Evolutionary conservation across 306 rosid species (phyloP).

Genomic region (Cicer cuneatum): DNA sequence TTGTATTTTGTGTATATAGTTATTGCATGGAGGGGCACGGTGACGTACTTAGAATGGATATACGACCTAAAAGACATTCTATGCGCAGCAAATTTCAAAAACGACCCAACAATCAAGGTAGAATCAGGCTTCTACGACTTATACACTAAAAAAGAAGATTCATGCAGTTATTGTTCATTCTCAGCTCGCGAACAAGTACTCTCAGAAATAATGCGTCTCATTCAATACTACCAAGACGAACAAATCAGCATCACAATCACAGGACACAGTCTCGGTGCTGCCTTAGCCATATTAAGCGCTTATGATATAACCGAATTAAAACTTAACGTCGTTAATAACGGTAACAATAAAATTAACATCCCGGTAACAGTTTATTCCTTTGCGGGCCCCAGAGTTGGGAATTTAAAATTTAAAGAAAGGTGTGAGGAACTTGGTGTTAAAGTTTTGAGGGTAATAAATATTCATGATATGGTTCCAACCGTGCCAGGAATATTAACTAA

Average conservation of each 20-base stretch:
- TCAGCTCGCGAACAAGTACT: constrained; percentile 75
- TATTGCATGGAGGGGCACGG: constrained; percentile 75
- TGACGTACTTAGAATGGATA: constrained; percentile 76
- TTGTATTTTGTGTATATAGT: background rate
- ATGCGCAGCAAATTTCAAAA: constrained; percentile 39
- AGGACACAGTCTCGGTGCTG: constrained; percentile 76
- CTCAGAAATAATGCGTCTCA: constrained; percentile 58
- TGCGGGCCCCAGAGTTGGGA: constrained; percentile 76
- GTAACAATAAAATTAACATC: background rate
- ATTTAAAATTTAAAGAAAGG: constrained; percentile 62
- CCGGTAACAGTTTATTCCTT: constrained; percentile 68
- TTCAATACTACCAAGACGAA: constrained; percentile 56
- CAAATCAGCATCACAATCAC: constrained; percentile 66
- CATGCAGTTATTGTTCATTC: constrained; percentile 56
- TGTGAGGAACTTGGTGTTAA: constrained; percentile 75
- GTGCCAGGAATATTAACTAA: constrained; percentile 72
- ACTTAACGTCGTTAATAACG: constrained; percentile 34
- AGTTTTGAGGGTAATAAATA: constrained; percentile 63
- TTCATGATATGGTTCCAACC: constrained; percentile 66
- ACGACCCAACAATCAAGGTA: constrained; percentile 56
- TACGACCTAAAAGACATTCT: constrained; percentile 68
- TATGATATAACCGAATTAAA: constrained; percentile 70
- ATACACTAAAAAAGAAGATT: constrained; percentile 64
- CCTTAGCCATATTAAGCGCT: constrained; percentile 60
- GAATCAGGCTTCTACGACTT: constrained; percentile 71